Evolutionary conservation across 352 stramenopile species (phyloP).

Genomic region (Phytophthora tentaculata): DNA sequence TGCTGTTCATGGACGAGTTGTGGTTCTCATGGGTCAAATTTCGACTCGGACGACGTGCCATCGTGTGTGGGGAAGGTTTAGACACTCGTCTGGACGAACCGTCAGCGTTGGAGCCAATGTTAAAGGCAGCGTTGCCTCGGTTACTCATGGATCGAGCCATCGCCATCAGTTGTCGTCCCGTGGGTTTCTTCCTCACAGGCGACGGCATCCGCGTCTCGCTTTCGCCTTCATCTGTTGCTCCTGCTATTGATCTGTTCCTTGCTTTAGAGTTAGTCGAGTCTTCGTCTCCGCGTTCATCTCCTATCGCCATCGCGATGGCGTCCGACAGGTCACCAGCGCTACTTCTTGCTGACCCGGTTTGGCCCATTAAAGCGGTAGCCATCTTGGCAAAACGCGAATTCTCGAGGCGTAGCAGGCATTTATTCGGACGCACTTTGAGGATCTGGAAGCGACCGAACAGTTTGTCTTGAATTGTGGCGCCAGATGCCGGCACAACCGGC

Average conservation of each 20-base stretch:
- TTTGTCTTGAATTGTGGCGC: slow-evolving; percentile 71
- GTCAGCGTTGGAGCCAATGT: slow-evolving; percentile 8
- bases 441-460: slow-evolving; percentile 73
- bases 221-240: slow-evolving; percentile 24
- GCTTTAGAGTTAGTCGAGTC: background rate
- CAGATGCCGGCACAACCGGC: slow-evolving; percentile 52
- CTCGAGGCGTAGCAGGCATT: slow-evolving; percentile 66
- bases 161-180: slow-evolving; percentile 31
- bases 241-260: slow-evolving; percentile 1
- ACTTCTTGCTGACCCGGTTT: slow-evolving; percentile 27
- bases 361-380: slow-evolving; percentile 21
- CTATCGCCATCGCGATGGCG: slow-evolving; percentile 49
- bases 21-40: slow-evolving; percentile 35
- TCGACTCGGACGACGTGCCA: slow-evolving; percentile 25
- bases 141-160: slow-evolving; percentile 47
- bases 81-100: slow-evolving; percentile 47
- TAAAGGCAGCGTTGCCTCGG: slow-evolving; percentile 38
- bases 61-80: slow-evolving; percentile 32
- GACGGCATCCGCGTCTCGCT: slow-evolving; percentile 57
- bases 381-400: slow-evolving; percentile 58
- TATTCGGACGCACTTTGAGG: slow-evolving; percentile 63
- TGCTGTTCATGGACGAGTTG: slow-evolving; percentile 28
- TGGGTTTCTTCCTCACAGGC: slow-evolving; percentile 64
- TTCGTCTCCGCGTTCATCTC: slow-evolving; percentile 20
- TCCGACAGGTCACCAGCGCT: slow-evolving; percentile 40